A percentile compares a stretch with the other conserved stretches of the same genome.
Conservation (phyloP, 2,329 filamentous ascomycete species). For the Penicillium paneum region DNA sequence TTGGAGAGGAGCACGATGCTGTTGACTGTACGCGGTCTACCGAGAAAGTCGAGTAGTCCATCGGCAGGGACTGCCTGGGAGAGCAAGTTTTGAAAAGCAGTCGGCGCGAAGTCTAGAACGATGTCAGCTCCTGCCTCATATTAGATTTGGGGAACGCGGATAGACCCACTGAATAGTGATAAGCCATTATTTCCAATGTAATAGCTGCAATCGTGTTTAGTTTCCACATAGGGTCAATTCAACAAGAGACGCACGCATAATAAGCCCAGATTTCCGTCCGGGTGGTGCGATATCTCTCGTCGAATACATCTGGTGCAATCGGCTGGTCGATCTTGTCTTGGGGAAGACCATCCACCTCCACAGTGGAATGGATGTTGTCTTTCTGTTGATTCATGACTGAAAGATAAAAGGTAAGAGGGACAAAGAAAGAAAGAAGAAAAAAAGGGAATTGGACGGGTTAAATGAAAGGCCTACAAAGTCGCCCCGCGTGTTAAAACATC, state of each 20-base stretch:
- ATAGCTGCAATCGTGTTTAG: constrained; percentile 45
- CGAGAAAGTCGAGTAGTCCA: constrained; percentile 55
- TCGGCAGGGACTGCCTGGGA: constrained; percentile 58
- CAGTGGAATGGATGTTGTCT: constrained; percentile 10
- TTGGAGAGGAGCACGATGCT: constrained; percentile 64
- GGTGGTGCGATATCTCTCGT: constrained; percentile 52
- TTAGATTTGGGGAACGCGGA: not conserved
- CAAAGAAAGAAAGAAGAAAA: not conserved
- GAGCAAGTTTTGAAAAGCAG: constrained; percentile 63
- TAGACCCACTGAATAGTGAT: constrained; percentile 53
- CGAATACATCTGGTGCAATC: constrained; percentile 55
- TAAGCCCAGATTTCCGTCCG: constrained; percentile 57
- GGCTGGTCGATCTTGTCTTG: constrained; percentile 34
- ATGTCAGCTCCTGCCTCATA: not conserved
- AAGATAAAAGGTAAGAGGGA: not conserved
- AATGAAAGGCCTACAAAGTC: not conserved
- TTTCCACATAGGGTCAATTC: constrained; percentile 4
- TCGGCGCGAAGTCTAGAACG: constrained; percentile 55
- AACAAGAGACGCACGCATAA: constrained; percentile 43
- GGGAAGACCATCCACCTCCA: constrained; percentile 13
- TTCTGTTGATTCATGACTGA: constrained; percentile 17
- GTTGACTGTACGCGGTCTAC: constrained; percentile 58
- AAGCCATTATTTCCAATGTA: constrained; percentile 66
- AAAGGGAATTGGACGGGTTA: not conserved
- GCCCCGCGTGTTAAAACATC: constrained; percentile 7